Evolutionary conservation across 176 grass and related monocot species (phyloP).

Genomic region (Musa itinerans): DNA sequence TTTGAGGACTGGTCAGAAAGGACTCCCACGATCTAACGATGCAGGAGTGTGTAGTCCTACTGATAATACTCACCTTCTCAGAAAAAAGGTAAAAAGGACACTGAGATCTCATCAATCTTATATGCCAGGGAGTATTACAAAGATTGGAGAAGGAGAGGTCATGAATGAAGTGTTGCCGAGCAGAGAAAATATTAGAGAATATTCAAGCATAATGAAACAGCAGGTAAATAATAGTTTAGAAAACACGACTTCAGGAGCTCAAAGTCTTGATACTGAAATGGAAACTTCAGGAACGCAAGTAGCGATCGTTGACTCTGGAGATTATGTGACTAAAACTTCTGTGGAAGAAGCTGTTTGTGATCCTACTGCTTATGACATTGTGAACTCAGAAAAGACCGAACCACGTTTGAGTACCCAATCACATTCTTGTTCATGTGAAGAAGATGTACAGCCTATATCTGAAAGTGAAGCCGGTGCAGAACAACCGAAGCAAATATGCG

Average conservation of each 20-base stretch:
- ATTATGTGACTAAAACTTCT: conserved; percentile 16
- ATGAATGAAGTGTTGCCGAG: too few relatives aligned
- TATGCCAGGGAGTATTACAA: too few relatives aligned
- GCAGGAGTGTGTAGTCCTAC: conserved; percentile 26
- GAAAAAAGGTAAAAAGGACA: conserved; percentile 3
- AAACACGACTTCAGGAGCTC: conserved; percentile 26
- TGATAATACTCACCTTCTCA: conserved; percentile 19
- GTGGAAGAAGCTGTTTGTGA: background rate
- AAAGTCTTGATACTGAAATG: conserved; percentile 21
- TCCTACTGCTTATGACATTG: conserved; percentile 18
- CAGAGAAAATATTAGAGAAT: too few relatives aligned
- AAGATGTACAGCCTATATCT: background rate
- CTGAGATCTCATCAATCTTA: background rate
- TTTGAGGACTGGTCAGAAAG: conserved; percentile 38
- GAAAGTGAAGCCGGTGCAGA: background rate
- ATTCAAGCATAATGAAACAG: too few relatives aligned
- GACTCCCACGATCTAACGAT: conserved; percentile 26
- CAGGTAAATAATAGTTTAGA: background rate
- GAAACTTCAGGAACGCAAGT: conserved; percentile 24
- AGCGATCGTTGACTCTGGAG: conserved; percentile 21
- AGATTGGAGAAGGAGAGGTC: too few relatives aligned
- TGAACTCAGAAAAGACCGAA: conserved; percentile 30
- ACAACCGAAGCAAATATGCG: background rate
- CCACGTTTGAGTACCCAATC: background rate
- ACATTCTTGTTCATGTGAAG: background rate